Conservation (phyloP, 2,329 filamentous ascomycete genomes). For the Herpotrichia juniperi region DNA sequence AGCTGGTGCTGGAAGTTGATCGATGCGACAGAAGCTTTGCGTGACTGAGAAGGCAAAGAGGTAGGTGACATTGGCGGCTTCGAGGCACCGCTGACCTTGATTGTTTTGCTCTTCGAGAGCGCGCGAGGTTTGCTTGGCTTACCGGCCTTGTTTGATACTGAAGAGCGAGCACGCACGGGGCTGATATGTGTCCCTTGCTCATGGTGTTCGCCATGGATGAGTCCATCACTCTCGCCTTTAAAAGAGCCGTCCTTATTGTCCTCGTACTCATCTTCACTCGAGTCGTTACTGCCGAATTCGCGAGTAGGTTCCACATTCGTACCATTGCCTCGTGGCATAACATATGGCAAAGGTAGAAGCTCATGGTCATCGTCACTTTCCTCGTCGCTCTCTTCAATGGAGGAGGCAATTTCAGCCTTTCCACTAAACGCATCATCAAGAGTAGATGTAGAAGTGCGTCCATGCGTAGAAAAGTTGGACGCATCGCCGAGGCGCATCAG, state of each 20-base stretch:
- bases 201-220: conserved; percentile 43
- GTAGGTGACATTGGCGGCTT: conserved; percentile 59
- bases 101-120: conserved; percentile 59
- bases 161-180: conserved; percentile 44
- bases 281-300: conserved; percentile 57
- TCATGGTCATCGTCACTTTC: conserved; percentile 67
- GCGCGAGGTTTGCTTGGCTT: conserved; percentile 49
- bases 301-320: conserved; percentile 42
- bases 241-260: conserved; percentile 59
- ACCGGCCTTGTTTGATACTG: conserved; percentile 45
- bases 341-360: conserved; percentile 44
- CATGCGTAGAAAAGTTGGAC: conserved; percentile 84
- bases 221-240: conserved; percentile 61
- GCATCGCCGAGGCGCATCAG: conserved; percentile 95
- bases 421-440: conserved; percentile 93
- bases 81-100: conserved; percentile 46
- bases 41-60: conserved; percentile 71
- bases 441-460: conserved; percentile 90
- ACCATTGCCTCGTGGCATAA: conserved; percentile 25
- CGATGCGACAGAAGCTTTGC: conserved; percentile 77
- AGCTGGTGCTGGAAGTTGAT: conserved; percentile 67
- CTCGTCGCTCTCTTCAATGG: conserved; percentile 68
- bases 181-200: conserved; percentile 50
- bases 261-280: conserved; percentile 67
- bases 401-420: conserved; percentile 70